phyloP scores from a whole-genome alignment of 78 protist genomes.

The Dictyostelium purpureum region DNA sequence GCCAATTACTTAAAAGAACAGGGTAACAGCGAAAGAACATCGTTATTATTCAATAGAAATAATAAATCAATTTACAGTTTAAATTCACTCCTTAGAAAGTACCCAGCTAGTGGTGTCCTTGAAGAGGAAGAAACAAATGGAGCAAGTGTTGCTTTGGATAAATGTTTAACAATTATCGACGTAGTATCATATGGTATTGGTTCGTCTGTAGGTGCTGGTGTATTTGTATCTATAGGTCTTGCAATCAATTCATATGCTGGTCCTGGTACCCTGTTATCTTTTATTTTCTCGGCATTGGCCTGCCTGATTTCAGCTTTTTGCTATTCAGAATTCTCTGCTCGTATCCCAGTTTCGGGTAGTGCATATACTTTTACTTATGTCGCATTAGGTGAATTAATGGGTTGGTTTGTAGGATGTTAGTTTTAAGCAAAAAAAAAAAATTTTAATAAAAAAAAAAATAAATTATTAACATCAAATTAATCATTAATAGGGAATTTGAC shows the following conservation, averaged over 20 bases:
- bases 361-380: slow-evolving; percentile 86
- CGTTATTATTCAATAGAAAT: neutral
- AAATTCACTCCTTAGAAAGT: slow-evolving; percentile 16
- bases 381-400: slow-evolving; percentile 75
- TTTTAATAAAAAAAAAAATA: neutral
- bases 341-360: slow-evolving; percentile 78
- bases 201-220: slow-evolving; percentile 85
- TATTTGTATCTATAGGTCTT: slow-evolving; percentile 84
- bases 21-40: neutral
- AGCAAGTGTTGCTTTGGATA: neutral
- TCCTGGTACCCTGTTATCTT: slow-evolving; percentile 82
- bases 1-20: neutral
- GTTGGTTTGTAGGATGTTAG: slow-evolving; percentile 75
- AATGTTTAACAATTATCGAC: slow-evolving; percentile 71
- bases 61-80: neutral
- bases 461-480: slow-evolving; percentile 31
- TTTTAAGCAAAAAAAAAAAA: neutral
- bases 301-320: slow-evolving; percentile 75
- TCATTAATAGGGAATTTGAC: slow-evolving; percentile 84
- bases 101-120: neutral
- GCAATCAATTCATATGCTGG: slow-evolving; percentile 78
- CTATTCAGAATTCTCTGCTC: slow-evolving; percentile 80
- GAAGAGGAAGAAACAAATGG: neutral
- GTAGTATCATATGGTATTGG: slow-evolving; percentile 83
- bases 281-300: slow-evolving; percentile 60